Evolutionary conservation across 371 early-diverging fungal species (phyloP), one percentile per base, ranked within the genome.

Genomic region (Lichtheimia corymbifera): DNA sequence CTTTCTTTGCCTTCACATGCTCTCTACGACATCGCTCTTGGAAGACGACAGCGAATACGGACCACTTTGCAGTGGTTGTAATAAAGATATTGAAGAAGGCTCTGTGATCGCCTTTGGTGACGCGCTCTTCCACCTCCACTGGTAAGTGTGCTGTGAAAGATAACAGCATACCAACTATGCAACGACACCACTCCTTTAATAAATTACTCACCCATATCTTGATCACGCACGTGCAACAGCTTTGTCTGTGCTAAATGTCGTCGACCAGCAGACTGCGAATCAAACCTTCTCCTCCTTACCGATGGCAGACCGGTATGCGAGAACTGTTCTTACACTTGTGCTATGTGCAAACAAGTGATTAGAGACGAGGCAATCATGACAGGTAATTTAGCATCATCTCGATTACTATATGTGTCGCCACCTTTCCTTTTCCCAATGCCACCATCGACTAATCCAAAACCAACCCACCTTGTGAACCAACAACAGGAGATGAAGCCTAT

Each of bases 331-430:
- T 93, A 93, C 66, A 83, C 80, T 63, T 94, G 95, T 74, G 80
- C 82, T 47, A 72, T 83, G 28, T 95, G 95, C 71, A 88, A 86
- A 53, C 76, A 87, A 67, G 82, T 88, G 11, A 95, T 94, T 54
- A 82, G 85, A 15, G 93, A 93, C 66, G 94, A 94, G 71, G 94
- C 94, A 35, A 88, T 93, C 43, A 90, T 91, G 77, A 95, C 93
- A 40, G 91, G 90, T 82, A 74, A 57, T 24, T 27, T 18, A 47
- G 47, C 22, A 47, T 11, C n/a, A n/a, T 22, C n/a, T 22, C 47
- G 47, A 47, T 53, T 25, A 30, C 53, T 28, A 53, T 53, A 53
- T 28, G 18, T 14, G 53, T 50, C 43, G 50, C 50, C 13, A 50
- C 25, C 24, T 50, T 17, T 50, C 25, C 13, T 13, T 50, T 20